Evolutionary conservation across 257 asterid genomes (phyloP), one percentile per base, ranked within the genome.

Genomic region (Solanum appendiculatum): DNA sequence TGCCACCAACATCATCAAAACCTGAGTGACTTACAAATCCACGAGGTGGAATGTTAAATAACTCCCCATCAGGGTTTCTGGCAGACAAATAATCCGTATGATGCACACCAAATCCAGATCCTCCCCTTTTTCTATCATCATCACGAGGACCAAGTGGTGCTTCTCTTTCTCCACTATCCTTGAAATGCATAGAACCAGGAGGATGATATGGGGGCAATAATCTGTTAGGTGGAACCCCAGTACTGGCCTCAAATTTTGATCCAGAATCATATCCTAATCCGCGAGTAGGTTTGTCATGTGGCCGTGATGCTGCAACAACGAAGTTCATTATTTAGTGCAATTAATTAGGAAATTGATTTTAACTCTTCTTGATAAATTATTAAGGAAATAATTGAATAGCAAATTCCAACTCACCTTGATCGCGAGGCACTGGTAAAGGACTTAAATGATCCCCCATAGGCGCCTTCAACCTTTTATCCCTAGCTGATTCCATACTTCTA

Each of bases 151-250:
- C 77, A 68, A 58, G 70, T 20, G 83, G 87, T 27, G 58, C 15
- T 73, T 86, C 89, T 91, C 89, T 90, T 54, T 88, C 89, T 78
- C 81, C 82, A 58, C 72, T 84, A 82, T 54, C 60, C 87, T 75
- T 60, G 34, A 83, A 72, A 68, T 68, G 85, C 36, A 85, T n/a
- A 29, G 84, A 86, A 86, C 91, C 91, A 86, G 94, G 78, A 84
- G 93, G 92, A 86, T 83, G 90, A 86, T 91, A 91, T 51, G 93
- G 82, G 36, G 90, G 92, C 89, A 91, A 68, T 60, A 88, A 88
- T 89, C 94, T 92, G 68, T 95, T 92, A 78, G 92, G 88, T n/a
- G 94, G 90, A 77, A 91, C 94, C 44, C 89, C 91, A 69, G 88
- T 83, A 88, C 89, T 89, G 89, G 92, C 72, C 82, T 90, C 93